Evolutionary conservation across 1,139 yeast genomes (phyloP), one percentile per base, ranked within the genome.

Genomic region (Yamadazyma atmosphaerica): DNA sequence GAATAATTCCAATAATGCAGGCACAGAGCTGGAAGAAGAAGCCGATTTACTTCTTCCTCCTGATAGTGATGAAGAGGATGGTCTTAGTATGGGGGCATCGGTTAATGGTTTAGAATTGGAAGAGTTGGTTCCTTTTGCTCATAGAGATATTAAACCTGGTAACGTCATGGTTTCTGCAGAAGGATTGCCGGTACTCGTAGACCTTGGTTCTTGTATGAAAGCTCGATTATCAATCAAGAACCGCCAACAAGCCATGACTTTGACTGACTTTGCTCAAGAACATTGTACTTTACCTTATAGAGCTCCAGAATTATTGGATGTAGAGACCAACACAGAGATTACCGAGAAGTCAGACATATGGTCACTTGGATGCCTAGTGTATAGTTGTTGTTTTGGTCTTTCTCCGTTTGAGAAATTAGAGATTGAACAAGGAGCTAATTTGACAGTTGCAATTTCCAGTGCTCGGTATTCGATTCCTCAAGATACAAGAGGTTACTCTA

Each of bases 401-500:
- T 85, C 95, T 2, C 98, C 98, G 1, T 90, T 90, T 61, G 96
- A 89, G 56, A 75, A 87, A 54, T 80, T 85, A 54, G 94, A 88
- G 50, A 74, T 79, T 33, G 83, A 83, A 35, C 79, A 82, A 43
- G 97, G 97, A 12, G 96, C 95, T 3, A 86, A 84, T 45, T 68
- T 89, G 46, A 80, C 75, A 41, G 68, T 88, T 51, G 95, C 96
- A 5, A 85, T 90, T 30, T 68, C 79, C 18, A 82, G 77, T 44
- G 95, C 90, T 1, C 78, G 72, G 38, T 89, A 77, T 60, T 58
- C 68, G 17, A 76, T 86, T 49, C 97, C 97, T 0, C 47, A 45
- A 5, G 62, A 55, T 35, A 49, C 50, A 9, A 55, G 57, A 1
- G 60, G 59, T 11, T 88, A 84, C 58, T 73, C 84, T 2, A 66